Evolutionary conservation across 106 monocot species (phyloP), one percentile per base, ranked within the genome.

Genomic region (Acanthochlamys bracteata): DNA sequence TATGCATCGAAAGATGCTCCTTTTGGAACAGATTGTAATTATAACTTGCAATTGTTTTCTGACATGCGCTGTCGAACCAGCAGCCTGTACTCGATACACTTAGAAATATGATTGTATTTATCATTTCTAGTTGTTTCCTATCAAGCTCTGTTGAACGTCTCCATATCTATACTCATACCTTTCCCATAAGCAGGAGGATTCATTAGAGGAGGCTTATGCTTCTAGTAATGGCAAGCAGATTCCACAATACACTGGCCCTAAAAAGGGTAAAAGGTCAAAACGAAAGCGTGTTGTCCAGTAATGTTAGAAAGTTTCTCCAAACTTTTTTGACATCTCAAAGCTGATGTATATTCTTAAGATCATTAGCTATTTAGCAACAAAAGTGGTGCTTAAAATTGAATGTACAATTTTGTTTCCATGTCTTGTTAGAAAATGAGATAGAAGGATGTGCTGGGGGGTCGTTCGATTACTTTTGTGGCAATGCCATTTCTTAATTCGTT

Each of bases 261-360:
- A 72, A 72, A 98, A 80, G 69, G 83, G 91, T 13, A 98, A 98
- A 70, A 79, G 96, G 81, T 98, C 96, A 61, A 98, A 98, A 70
- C 61, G 91, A 45, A 92, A 83, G 76, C 80, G 91, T n/a, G 70
- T 78, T 20, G 88, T 77, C 19, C 79, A 75, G 66, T 86, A 73
- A 57, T 62, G 4, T 45, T 14, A 41, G 17, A 8, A 57, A 41
- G 57, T 17, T 51, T n/a, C 7, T 17, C 20, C 0, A 3, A 21
- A 21, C 55, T 55, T 15, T 7, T 49, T 49, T 49, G 49, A 49
- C 49, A 10, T 49, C 49, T 3, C 49, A 49, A 49, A 49, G 49
- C 10, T 4, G 10, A 49, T 49, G 17, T 3, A 17, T 49, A 49
- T 49, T 49, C 17, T 4, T 17, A 49, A n/a, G 21, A 25, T 59